These are phyloP conservation scores for Paraphysoderma sedebokerense DNA, from an alignment of 371 early-diverging fungal genomes.

Conservation along the genomic window DNA sequence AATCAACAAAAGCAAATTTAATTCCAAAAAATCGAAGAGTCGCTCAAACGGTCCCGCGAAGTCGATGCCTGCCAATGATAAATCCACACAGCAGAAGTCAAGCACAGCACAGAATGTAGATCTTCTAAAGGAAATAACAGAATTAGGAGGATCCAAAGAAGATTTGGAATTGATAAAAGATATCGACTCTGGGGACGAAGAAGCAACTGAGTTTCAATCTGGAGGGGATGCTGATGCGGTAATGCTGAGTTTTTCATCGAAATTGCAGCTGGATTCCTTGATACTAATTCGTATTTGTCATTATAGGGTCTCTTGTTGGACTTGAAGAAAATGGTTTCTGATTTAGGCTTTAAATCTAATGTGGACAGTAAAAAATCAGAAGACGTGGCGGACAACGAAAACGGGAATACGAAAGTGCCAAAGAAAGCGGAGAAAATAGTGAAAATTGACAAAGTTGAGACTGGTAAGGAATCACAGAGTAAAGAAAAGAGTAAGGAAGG, in stretches of 20 bases:
- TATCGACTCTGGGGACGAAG: conserved; percentile 9
- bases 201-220: too few relatives aligned
- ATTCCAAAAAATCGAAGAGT: too few relatives aligned
- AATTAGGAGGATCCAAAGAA: conserved; percentile 26
- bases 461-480: not conserved
- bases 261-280: conserved; percentile 16
- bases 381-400: conserved; percentile 2
- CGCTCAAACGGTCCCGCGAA: too few relatives aligned
- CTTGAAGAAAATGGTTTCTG: not conserved
- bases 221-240: not conserved
- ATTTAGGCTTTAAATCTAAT: not conserved
- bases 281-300: conserved; percentile 8
- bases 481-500: too few relatives aligned
- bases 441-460: conserved; percentile 5
- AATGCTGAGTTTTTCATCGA: conserved; percentile 11
- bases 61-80: too few relatives aligned
- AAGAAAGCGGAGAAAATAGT: conserved; percentile 3
- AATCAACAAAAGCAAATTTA: too few relatives aligned
- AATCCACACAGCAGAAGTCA: too few relatives aligned
- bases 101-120: too few relatives aligned
- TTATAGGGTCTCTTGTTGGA: conserved; percentile 7
- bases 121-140: conserved; percentile 27
- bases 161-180: conserved; percentile 28
- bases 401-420: not conserved
- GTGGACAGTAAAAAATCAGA: conserved; percentile 1